These are phyloP conservation scores for Globisporangium lucens DNA, from an alignment of 352 stramenopile species.

Conservation along the genomic window DNA sequence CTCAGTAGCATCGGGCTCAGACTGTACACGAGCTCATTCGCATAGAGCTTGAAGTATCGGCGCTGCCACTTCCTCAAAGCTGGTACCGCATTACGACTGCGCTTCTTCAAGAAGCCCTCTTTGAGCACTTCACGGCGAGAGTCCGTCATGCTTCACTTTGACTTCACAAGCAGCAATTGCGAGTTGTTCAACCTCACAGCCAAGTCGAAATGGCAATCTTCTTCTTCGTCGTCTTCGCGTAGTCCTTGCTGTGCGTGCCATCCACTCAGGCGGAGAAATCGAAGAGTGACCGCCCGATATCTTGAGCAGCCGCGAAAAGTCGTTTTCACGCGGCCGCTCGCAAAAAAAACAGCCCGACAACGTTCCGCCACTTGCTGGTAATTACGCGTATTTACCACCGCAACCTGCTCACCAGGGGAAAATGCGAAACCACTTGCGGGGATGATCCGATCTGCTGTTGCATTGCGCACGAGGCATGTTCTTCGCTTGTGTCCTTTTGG, in stretches of 20 bases:
- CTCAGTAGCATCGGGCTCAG: constrained; percentile 43
- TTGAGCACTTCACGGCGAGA: constrained; percentile 42
- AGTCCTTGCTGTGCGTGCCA: background rate
- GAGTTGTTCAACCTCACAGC: background rate
- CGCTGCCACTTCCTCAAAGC: constrained; percentile 40
- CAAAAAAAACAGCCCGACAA: background rate
- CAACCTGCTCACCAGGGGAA: background rate
- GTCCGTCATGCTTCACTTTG: constrained; percentile 17
- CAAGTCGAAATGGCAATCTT: constrained; percentile 1
- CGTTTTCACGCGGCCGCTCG: constrained; percentile 5
- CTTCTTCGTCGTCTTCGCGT: background rate
- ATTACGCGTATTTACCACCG: constrained; percentile 12
- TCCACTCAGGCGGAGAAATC: constrained; percentile 1
- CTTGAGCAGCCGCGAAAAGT: constrained; percentile 9
- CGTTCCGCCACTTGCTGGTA: constrained; percentile 5
- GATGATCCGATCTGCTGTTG: too few relatives aligned
- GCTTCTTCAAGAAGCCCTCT: constrained; percentile 72
- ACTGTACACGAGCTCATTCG: constrained; percentile 63
- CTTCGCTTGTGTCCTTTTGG: too few relatives aligned
- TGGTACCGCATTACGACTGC: constrained; percentile 40
- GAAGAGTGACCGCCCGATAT: constrained; percentile 10
- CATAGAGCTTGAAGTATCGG: constrained; percentile 68
- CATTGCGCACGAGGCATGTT: too few relatives aligned
- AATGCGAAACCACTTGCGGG: background rate
- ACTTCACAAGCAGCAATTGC: background rate